Evolutionary conservation across 106 monocot species (phyloP), one percentile per base, ranked within the genome.

Genomic region (Phalaenopsis equestris): DNA sequence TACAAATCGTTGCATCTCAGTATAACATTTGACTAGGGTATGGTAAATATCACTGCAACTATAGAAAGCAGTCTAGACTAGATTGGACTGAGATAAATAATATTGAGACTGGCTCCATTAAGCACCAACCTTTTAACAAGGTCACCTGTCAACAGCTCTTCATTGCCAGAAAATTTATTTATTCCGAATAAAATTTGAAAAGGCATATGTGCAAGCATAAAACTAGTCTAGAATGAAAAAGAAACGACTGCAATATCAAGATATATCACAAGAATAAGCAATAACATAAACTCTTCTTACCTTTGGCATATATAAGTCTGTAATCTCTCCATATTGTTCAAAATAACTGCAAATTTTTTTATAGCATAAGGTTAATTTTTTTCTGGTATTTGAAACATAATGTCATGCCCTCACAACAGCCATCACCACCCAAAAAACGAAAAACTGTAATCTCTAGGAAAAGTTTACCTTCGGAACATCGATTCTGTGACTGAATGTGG

Each of bases 231-330:
- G 8, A 74, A 74, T 6, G 1, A 74, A 42, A 74, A 73, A 6
- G 2, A 74, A 74, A 45, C 38, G 14, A 1, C 3, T 70, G 70
- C 2, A 70, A 17, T 43, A 74, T 38, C 74, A 74, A 43, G 74
- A 74, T 1, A 8, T 11, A 52, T 75, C 75, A 1, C 1, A 47
- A 6, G 23, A 11, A 75, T 49, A 76, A 76, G 24, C 48, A 76
- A 52, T 15, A 6, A n/a, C 39, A 74, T 23, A 70, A 70, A 10
- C 2, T 39, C 36, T 17, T 77, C 84, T 87, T 73, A 99, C 99
- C 94, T 95, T 99, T 77, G 99, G 99, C 99, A 99, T 99, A 78
- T 99, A 99, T 36, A 99, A 81, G 80, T 99, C 99, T 70, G 91
- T 93, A 77, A 99, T 95, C 81, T 91, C 99, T 73, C 99, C 99